Evolutionary conservation across 371 early-diverging fungal species (phyloP), one percentile per base, ranked within the genome.

Genomic region (Nosema granulosis): DNA sequence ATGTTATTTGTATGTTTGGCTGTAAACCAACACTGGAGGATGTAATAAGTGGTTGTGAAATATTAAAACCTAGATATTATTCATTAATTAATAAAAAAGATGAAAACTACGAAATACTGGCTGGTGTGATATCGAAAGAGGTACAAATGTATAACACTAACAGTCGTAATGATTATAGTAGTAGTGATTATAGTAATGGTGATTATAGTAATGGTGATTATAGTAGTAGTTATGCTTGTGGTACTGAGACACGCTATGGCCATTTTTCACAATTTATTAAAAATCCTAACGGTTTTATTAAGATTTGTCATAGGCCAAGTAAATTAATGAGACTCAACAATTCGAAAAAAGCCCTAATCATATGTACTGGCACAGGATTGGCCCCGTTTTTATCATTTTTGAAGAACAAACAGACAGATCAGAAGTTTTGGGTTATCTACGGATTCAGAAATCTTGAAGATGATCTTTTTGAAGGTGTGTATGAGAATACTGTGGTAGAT

Each of bases 351-450:
- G 22, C 68, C 0, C 12, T 83, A 3, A 63, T 74, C 24, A 71
- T 85, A 65, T 80, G 80, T 29, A 83, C 82, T 32, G 85, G 85
- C 43, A 82, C 82, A 37, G 85, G 85, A 35, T 74, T 85, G 29
- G 80, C 84, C 16, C 85, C 82, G 9, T 85, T 85, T 78, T 35
- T 85, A 22, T 75, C 82, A 20, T 82, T 85, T 76, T 50, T 75
- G 13, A 70, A 67, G n/a, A 79, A 82, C 52, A 49, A 49, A 32
- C n/a, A 51, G 13, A 1, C 34, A 52, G 67, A 76, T 32, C 61
- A 71, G 22, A 20, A 20, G 18, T 57, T 82, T 37, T 68, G 58
- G 59, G 49, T 85, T 4, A 74, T 85, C 13, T 85, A 83, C 63
- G 85, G 85, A 54, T 85, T 75, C 61, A 79, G 82, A 72, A 61